Evolutionary conservation across 805 yeast genomes (phyloP), one percentile per base, ranked within the genome.

Genomic region (Schwanniomyces yamadae): DNA sequence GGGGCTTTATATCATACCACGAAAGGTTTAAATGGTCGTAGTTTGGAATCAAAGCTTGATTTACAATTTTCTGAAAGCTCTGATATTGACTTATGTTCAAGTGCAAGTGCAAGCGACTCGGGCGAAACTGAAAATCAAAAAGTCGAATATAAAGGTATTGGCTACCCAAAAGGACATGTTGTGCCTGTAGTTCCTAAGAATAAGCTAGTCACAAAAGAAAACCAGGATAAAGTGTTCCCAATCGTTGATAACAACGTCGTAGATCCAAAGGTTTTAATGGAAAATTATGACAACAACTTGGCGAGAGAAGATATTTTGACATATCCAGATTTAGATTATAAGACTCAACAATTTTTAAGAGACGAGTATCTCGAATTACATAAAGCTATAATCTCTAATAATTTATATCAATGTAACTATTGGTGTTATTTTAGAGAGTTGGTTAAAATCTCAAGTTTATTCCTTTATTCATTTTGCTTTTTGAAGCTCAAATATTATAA

Each of bases 381-480:
- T 54, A 57, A 71, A 14, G 54, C 59, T 23, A 52, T 88, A 25
- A 73, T 71, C 11, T 64, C 63, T 1, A 75, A 70, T 9, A 89
- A 88, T 1, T 73, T 73, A 28, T 89, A 86, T 54, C 63, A 81
- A 28, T 88, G 95, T 57, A 73, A 78, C 39, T 88, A 87, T 56
- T 67, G 80, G 72, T 78, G 74, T 31, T 88, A 89, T 54, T 75
- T 67, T n/a, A 67, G 83, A 28, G 96, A 88, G 50, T 59, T 76
- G 5, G 54, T 77, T 22, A 76, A 93, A 43, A 82, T 85, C 31
- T 42, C 64, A 1, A 49, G 78, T 0, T 58, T 88, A 25, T 74
- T 82, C 30, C 44, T 73, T 2, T 65, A 71, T 33, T 64, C 82
- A 4, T 66, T 72, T 29, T 58, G 70, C 6, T 73, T 79, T 36